These are phyloP conservation scores for Chenopodium suecicum DNA, from an alignment of 148 eudicot genomes.

Conservation along the genomic window DNA sequence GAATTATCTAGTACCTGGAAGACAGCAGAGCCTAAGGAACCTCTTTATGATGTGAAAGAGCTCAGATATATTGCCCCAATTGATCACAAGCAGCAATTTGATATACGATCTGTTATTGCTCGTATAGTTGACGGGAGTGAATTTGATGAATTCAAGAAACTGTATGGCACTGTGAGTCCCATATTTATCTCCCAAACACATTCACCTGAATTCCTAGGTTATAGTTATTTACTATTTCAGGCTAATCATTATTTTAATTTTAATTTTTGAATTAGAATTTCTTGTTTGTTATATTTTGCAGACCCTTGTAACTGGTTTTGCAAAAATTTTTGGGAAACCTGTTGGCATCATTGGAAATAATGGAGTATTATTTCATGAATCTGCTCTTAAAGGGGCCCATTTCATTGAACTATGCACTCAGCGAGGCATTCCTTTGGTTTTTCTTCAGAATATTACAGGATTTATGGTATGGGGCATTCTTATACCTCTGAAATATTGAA, in stretches of 20 bases:
- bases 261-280: background rate
- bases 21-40: slow-evolving; percentile 58
- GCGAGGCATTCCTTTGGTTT: slow-evolving; percentile 89
- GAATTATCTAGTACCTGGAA: slow-evolving; percentile 31
- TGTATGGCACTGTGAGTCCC: slow-evolving; percentile 98
- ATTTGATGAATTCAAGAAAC: slow-evolving; percentile 98
- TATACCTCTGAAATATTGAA: background rate
- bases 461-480: slow-evolving; percentile 65
- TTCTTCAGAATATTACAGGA: slow-evolving; percentile 98
- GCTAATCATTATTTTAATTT: slow-evolving; percentile 7
- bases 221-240: slow-evolving; percentile 2
- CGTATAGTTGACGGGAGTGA: slow-evolving; percentile 96
- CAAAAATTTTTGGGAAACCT: slow-evolving; percentile 80
- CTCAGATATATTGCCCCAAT: slow-evolving; percentile 91
- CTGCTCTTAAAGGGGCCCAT: slow-evolving; percentile 97
- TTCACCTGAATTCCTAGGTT: background rate
- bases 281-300: slow-evolving; percentile 32
- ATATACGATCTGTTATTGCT: slow-evolving; percentile 84
- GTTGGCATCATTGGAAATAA: slow-evolving; percentile 97
- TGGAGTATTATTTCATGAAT: slow-evolving; percentile 83
- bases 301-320: slow-evolving; percentile 98
- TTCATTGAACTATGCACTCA: slow-evolving; percentile 93
- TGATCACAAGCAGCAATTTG: slow-evolving; percentile 91
- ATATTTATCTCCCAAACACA: slow-evolving; percentile 21
- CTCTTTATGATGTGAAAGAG: slow-evolving; percentile 73